These are phyloP conservation scores for Metschnikowia corniflorae DNA, from an alignment of 805 yeast genomes.

Conservation along the genomic window DNA sequence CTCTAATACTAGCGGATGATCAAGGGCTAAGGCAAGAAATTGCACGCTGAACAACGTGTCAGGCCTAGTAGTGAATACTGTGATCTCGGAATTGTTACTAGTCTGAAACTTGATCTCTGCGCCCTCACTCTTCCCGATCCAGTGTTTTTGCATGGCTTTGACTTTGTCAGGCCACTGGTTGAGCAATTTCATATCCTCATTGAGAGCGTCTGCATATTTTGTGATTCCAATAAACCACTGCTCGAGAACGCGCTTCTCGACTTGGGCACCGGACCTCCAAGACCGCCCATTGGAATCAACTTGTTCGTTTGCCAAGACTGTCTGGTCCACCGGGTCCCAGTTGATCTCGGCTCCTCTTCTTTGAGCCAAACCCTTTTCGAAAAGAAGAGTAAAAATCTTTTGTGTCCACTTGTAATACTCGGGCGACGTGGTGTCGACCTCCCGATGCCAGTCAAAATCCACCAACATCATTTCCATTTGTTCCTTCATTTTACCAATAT, in stretches of 20 bases:
- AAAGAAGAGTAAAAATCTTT: slow-evolving; percentile 68
- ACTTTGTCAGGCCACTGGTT: slow-evolving; percentile 86
- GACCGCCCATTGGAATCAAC: slow-evolving; percentile 88
- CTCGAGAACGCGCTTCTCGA: slow-evolving; percentile 72
- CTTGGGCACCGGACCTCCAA: slow-evolving; percentile 96
- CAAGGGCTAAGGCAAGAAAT: slow-evolving; percentile 71
- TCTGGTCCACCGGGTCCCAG: slow-evolving; percentile 96
- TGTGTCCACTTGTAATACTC: slow-evolving; percentile 94
- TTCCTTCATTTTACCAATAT: slow-evolving; percentile 79
- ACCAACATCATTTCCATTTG: slow-evolving; percentile 79
- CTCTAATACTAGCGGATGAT: slow-evolving; percentile 57
- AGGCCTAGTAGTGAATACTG: slow-evolving; percentile 81
- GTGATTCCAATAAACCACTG: slow-evolving; percentile 97
- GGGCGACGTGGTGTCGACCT: slow-evolving; percentile 79
- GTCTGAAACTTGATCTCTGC: slow-evolving; percentile 58
- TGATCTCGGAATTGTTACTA: slow-evolving; percentile 26
- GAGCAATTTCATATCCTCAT: slow-evolving; percentile 58
- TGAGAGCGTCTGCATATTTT: slow-evolving; percentile 65
- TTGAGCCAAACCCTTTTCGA: slow-evolving; percentile 79
- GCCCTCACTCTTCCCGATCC: slow-evolving; percentile 91
- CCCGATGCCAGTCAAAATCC: slow-evolving; percentile 92
- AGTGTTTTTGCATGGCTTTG: slow-evolving; percentile 82
- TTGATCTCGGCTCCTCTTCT: slow-evolving; percentile 84
- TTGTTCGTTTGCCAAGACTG: slow-evolving; percentile 94
- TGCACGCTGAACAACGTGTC: slow-evolving; percentile 85